Conservation (phyloP, 192 early-diverging fungal species). For the Backusella tuberculispora region DNA sequence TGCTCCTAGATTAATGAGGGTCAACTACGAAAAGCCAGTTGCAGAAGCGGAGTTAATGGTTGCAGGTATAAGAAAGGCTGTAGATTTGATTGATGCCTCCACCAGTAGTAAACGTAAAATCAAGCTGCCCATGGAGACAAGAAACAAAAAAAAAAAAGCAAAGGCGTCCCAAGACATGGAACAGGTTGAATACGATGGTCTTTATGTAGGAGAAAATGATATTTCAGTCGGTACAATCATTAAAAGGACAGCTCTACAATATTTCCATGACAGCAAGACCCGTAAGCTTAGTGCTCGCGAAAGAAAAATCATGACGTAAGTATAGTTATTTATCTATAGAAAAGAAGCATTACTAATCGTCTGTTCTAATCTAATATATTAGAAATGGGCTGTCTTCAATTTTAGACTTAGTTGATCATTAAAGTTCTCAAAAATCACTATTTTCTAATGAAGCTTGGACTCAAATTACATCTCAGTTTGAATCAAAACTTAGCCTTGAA, state of each 20-base stretch:
- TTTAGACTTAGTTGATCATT: conserved; percentile 19
- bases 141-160: conserved; percentile 4
- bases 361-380: conserved; percentile 16
- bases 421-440: conserved; percentile 14
- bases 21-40: background rate
- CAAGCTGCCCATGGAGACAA: background rate
- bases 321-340: conserved; percentile 14
- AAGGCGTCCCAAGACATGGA: background rate
- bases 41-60: conserved; percentile 8
- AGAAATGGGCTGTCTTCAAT: conserved; percentile 18
- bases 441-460: conserved; percentile 18
- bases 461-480: conserved; percentile 23
- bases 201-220: conserved; percentile 5
- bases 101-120: conserved; percentile 8
- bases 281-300: conserved; percentile 7
- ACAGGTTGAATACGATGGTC: background rate
- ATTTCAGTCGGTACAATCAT: conserved; percentile 5
- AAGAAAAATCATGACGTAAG: conserved; percentile 5
- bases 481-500: conserved; percentile 24
- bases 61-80: conserved; percentile 4
- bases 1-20: conserved; percentile 8
- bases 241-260: conserved; percentile 2
- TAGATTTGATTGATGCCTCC: conserved; percentile 5
- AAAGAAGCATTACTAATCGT: conserved; percentile 10
- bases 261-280: background rate